Evolutionary conservation across 495 filamentous ascomycete genomes (phyloP), one percentile per base, ranked within the genome.

Genomic region (Xylaria palmicola): DNA sequence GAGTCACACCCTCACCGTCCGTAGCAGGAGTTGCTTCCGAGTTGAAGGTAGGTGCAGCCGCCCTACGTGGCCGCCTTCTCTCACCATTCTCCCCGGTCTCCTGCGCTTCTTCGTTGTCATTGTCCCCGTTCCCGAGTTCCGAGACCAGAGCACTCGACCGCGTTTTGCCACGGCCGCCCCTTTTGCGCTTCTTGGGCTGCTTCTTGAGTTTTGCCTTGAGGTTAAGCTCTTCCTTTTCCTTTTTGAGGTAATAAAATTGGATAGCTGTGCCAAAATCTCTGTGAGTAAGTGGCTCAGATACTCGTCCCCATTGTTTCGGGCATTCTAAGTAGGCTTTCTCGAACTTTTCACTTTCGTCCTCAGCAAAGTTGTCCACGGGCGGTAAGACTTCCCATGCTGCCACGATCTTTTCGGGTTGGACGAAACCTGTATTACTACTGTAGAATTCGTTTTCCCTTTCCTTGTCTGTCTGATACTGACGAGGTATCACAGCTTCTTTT

Each of bases 201-300:
- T 86, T 88, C 74, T 85, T 93, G 27, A 90, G 76, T 70, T 89
- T 90, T 36, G 90, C 88, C 74, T 96, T 95, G 67, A 97, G 93
- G 59, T 91, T 91, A 24, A 86, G 85, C 59, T 86, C 83, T 67
- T 90, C 86, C 74, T 98, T 98, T 74, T 90, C 88, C 73, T 96
- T 96, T 57, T 89, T 96, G 62, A 92, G 83, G 73, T 98, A 98
- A 72, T 98, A 98, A 72, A 98, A 95, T 64, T 91, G 81, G 64
- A 98, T 97, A 70, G 90, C 95, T 49, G 92, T 86, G 64, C 89
- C 86, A 74, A 89, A 94, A 64, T 88, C 86, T 17, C 93, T 87
- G 20, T 83, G 79, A 10, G 86, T 81, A 12, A 97, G 71, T 22
- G 82, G 79, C 24, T 88, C 86, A 2, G 93, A 90, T 56, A 98